These are phyloP conservation scores for Lavandula angustifolia DNA, from an alignment of 257 asterid genomes.

Conservation along the genomic window DNA sequence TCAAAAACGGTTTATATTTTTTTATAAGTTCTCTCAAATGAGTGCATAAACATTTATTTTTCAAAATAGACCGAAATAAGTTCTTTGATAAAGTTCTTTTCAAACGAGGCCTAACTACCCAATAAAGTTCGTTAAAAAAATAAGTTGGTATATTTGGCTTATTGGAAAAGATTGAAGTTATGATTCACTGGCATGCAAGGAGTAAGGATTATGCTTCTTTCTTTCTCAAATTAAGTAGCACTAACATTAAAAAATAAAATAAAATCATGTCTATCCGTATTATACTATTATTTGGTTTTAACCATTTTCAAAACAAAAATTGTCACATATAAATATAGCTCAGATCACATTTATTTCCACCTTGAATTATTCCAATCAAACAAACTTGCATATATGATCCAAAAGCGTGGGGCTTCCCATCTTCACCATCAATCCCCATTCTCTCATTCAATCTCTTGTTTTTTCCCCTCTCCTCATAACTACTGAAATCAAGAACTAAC, in stretches of 20 bases:
- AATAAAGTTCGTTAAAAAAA: neutral
- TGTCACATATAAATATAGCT: conserved; percentile 30
- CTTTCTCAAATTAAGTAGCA: neutral
- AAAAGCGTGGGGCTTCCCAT: conserved; percentile 37
- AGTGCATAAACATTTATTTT: too few relatives aligned
- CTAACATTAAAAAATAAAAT: neutral
- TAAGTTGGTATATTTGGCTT: conserved; percentile 25
- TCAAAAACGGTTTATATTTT: too few relatives aligned
- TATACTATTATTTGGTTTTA: neutral
- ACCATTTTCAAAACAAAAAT: neutral
- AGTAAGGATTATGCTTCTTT: neutral
- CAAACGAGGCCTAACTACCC: neutral
- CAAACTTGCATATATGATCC: conserved; percentile 30
- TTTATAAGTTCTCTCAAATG: too few relatives aligned
- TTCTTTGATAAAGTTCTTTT: too few relatives aligned
- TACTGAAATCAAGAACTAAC: neutral
- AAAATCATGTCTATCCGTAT: neutral
- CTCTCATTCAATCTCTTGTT: neutral
- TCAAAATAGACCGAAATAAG: too few relatives aligned
- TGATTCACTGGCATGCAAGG: conserved; percentile 33
- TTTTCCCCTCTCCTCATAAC: too few relatives aligned
- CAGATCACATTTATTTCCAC: conserved; percentile 28
- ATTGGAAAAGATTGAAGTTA: conserved; percentile 36
- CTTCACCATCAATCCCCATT: conserved; percentile 22
- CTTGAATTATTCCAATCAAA: conserved; percentile 23